These are phyloP conservation scores for Heterobasidion occidentale DNA, from an alignment of 1,284 basidiomycete species.

Conservation along the genomic window DNA sequence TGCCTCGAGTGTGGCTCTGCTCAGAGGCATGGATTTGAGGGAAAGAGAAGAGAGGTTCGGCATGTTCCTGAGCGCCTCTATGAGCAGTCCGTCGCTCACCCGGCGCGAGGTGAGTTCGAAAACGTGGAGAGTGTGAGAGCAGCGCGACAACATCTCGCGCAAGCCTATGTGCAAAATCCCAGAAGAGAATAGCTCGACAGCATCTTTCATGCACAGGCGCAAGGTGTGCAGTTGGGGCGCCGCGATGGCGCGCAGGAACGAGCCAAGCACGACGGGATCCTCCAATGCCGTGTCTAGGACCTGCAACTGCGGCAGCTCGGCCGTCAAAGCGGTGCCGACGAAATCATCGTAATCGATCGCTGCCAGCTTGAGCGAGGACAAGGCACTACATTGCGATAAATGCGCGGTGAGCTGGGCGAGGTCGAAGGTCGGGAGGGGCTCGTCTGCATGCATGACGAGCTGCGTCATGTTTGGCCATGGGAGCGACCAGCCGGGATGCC, in stretches of 20 bases:
- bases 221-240: neutral
- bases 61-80: neutral
- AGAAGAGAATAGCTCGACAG: neutral
- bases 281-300: neutral
- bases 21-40: neutral
- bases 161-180: neutral
- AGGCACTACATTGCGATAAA: neutral
- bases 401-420: neutral
- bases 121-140: neutral
- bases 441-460: neutral
- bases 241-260: neutral
- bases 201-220: neutral
- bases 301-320: neutral
- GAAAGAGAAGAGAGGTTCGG: neutral
- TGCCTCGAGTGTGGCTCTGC: neutral
- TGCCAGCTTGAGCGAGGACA: neutral
- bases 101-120: neutral
- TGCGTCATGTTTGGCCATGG: neutral
- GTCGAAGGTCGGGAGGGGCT: neutral
- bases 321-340: neutral
- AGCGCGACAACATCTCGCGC: neutral
- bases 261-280: neutral
- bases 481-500: neutral
- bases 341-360: neutral
- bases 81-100: neutral